Conservation (phyloP, 176 grass and related monocot species). For the bread wheat (Triticum aestivum) region IWGSC_CS_RefSeq_v2.1 NC_057809.1:60938257-60938756, state of each 20-base stretch:
- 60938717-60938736: too few species aligned
- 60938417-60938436: not conserved
- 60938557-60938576: not conserved
- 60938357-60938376: not conserved
- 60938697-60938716: too few species aligned
- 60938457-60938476: not conserved
- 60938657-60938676: too few species aligned
- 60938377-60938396: slow-evolving; percentile 13
- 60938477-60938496: not conserved
- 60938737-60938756: too few species aligned
- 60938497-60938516: not conserved
- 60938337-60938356: not conserved
- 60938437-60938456: not conserved
- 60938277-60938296: too few species aligned
- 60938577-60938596: too few species aligned
- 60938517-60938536: not conserved
- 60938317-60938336: not conserved
- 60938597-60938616: too few species aligned
- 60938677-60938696: too few species aligned
- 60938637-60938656: too few species aligned
- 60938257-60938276: too few species aligned
- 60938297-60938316: too few species aligned
- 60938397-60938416: not conserved
- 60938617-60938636: too few species aligned
- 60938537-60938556: not conserved